Percentiles rank a stretch among this genome's conserved stretches.
phyloP scores from a whole-genome alignment of 257 asterid genomes.

The Coffea eugenioides region DNA sequence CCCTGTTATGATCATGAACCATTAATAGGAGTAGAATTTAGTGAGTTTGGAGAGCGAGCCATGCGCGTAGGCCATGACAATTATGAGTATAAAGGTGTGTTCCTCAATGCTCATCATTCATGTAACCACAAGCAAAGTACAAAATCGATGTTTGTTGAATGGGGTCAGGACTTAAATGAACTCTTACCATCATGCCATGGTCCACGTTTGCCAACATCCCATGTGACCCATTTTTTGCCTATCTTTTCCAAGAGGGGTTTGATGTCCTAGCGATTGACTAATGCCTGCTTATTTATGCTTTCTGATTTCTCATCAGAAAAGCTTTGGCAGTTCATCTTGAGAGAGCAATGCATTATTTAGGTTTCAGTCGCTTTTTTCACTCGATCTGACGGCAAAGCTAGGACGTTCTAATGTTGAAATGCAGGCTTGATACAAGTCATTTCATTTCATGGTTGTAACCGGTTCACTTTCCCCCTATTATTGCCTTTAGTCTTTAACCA shows the following conservation, averaged over 20 bases:
- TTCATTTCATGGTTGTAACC: too few species aligned
- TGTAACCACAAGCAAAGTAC: constrained; percentile 46
- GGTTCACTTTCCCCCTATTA: too few species aligned
- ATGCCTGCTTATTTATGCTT: too few species aligned
- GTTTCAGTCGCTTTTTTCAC: too few species aligned
- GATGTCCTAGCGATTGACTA: not conserved
- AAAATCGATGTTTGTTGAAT: constrained; percentile 25
- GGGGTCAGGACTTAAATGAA: constrained; percentile 34
- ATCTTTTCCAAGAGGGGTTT: not conserved
- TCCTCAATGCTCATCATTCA: constrained; percentile 34
- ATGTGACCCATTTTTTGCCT: constrained; percentile 25
- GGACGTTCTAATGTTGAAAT: not conserved
- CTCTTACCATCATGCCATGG: constrained; percentile 25
- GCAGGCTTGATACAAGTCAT: not conserved
- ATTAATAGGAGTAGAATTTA: not conserved
- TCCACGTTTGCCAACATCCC: constrained; percentile 41
- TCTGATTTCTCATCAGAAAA: too few species aligned
- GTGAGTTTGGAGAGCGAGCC: constrained; percentile 27
- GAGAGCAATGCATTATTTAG: too few species aligned
- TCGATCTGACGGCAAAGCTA: too few species aligned
- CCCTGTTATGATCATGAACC: not conserved
- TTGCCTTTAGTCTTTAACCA: not conserved
- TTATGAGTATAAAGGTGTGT: constrained; percentile 19
- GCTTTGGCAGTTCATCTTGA: too few species aligned
- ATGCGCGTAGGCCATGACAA: constrained; percentile 48